phyloP scores from a whole-genome alignment of 1,284 basidiomycete genomes.

The Porogramme epimiltina region DNA sequence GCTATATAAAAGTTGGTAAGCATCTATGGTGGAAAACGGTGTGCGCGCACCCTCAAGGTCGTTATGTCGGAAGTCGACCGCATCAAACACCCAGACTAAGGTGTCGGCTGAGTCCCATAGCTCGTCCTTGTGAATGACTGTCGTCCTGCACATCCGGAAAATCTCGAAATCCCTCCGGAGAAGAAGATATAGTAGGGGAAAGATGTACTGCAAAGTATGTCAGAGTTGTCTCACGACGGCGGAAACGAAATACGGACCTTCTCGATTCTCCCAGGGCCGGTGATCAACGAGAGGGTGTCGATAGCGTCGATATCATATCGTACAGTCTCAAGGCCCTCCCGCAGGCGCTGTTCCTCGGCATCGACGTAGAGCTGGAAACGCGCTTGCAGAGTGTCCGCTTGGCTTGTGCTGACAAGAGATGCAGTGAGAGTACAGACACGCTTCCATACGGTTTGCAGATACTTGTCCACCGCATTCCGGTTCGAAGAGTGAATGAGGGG shows the following conservation, averaged over 20 bases:
- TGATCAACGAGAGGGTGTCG: conserved; percentile 26
- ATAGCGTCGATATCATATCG: conserved; percentile 28
- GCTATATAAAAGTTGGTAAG: conserved; percentile 26
- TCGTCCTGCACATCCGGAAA: conserved; percentile 20
- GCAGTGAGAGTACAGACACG: conserved; percentile 2
- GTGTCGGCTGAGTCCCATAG: conserved; percentile 26
- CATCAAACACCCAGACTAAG: conserved; percentile 24
- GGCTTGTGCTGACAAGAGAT: conserved; percentile 7
- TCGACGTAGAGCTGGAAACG: conserved; percentile 26
- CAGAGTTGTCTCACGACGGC: neutral
- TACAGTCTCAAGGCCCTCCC: conserved; percentile 20
- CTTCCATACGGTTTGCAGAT: conserved; percentile 16
- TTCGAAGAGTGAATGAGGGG: conserved; percentile 20
- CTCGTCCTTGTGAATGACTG: conserved; percentile 26
- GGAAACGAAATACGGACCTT: conserved; percentile 13
- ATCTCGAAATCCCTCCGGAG: conserved; percentile 27
- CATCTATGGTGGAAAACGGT: neutral
- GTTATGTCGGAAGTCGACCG: conserved; percentile 20
- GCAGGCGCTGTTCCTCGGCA: conserved; percentile 27
- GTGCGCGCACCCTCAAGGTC: conserved; percentile 22
- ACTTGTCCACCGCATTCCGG: conserved; percentile 14
- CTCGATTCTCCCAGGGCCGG: conserved; percentile 27
- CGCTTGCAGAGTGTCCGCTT: conserved; percentile 2
- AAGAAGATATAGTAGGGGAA: conserved; percentile 27
- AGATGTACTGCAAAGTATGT: conserved; percentile 19